Evolutionary conservation across 2,329 filamentous ascomycete genomes (phyloP).

Genomic region (Ophiostoma pallidulum): DNA sequence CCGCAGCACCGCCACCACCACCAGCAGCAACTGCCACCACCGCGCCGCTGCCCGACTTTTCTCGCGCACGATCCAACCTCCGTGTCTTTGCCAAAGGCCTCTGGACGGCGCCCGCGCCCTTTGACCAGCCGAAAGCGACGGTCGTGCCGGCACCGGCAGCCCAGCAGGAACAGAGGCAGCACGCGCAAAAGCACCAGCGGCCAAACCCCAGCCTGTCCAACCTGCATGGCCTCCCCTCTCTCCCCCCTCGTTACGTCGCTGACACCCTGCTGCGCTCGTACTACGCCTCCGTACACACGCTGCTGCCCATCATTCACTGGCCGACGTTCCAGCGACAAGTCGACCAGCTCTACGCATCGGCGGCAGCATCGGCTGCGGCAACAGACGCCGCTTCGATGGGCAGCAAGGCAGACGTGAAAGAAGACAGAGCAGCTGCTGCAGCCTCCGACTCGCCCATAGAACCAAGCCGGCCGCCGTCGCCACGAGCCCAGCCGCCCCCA

Average conservation of each 20-base stretch:
- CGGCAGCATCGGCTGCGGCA: neutral
- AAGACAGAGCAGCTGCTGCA: too few species aligned
- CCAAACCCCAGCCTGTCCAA: constrained; percentile 21
- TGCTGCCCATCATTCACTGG: constrained; percentile 83
- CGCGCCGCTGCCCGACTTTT: constrained; percentile 54
- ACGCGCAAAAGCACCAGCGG: too few species aligned
- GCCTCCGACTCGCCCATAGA: too few species aligned
- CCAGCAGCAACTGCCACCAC: neutral
- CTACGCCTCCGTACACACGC: constrained; percentile 64
- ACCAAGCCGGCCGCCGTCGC: too few species aligned
- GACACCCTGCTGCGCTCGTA: constrained; percentile 70
- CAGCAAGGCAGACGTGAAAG: too few species aligned
- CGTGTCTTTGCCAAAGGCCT: constrained; percentile 66
- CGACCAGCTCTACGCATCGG: constrained; percentile 58
- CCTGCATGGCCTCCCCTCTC: constrained; percentile 37
- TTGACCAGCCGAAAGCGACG: constrained; percentile 39
- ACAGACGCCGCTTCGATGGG: neutral
- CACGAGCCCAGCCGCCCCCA: too few species aligned
- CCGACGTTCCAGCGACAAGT: constrained; percentile 69
- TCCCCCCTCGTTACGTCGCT: constrained; percentile 61
- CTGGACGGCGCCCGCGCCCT: constrained; percentile 65
- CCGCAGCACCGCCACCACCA: neutral
- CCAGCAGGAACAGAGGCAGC: constrained; percentile 24
- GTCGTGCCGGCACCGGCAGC: neutral
- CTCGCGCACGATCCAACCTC: constrained; percentile 62